Conservation (phyloP, 139 green algal genomes). For the Ulvella scutata region DNA sequence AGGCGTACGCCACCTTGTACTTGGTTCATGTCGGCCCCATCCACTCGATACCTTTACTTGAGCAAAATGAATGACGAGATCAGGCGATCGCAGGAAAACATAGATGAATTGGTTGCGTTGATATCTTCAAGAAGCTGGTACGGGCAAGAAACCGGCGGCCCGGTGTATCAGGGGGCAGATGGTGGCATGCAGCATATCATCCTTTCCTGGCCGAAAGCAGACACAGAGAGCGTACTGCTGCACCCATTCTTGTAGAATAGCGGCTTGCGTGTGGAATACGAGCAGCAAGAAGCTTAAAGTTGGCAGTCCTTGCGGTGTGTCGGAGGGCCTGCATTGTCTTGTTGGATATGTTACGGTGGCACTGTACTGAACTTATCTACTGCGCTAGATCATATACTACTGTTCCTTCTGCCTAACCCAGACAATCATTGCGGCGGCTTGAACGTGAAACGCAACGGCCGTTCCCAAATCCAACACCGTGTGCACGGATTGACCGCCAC, state of each 20-base stretch:
- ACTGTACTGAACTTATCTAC: too few species aligned
- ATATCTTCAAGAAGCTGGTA: background rate
- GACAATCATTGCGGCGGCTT: too few species aligned
- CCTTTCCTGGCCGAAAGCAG: background rate
- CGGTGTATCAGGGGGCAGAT: background rate
- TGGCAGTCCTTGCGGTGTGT: background rate
- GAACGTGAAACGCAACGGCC: too few species aligned
- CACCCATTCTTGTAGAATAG: background rate
- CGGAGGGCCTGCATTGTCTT: background rate
- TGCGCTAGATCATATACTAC: too few species aligned
- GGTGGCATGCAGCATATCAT: background rate
- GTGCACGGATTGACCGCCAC: too few species aligned
- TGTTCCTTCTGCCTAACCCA: too few species aligned
- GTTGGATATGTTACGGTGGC: too few species aligned
- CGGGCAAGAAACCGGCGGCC: background rate
- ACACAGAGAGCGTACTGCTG: background rate
- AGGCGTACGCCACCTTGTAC: background rate
- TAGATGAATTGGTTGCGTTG: background rate
- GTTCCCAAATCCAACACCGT: too few species aligned
- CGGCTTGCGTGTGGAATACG: background rate
- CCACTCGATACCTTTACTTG: background rate
- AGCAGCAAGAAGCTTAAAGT: background rate
- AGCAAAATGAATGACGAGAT: background rate
- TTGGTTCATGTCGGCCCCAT: background rate
- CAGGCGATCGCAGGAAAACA: background rate